Evolutionary conservation across 2,329 filamentous ascomycete species (phyloP).

Genomic region (Leptographium procerum): DNA sequence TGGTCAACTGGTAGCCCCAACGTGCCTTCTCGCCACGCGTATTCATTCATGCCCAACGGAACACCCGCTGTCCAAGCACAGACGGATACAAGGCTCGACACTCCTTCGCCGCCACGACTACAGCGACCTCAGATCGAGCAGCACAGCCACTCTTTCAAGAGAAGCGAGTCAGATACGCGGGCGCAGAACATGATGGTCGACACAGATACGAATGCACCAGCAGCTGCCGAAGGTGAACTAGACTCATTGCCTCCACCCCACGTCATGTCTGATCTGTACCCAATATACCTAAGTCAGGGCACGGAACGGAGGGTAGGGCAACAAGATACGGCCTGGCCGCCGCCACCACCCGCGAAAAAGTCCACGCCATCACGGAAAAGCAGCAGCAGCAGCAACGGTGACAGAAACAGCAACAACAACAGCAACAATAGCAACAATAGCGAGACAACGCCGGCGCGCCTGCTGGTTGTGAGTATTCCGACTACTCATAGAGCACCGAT

Average conservation of each 20-base stretch:
- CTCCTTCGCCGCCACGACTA: not conserved
- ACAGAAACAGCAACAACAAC: no score
- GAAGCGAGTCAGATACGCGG: not conserved
- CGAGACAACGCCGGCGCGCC: not conserved
- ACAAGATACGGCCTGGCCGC: not conserved
- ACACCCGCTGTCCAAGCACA: not conserved
- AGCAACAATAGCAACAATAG: not conserved
- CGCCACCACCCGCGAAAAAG: not conserved
- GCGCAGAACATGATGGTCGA: not conserved
- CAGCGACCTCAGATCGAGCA: not conserved
- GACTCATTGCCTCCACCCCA: not conserved
- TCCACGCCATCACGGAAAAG: not conserved
- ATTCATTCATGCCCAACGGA: not conserved
- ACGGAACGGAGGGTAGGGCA: not conserved
- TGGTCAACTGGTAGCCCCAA: not conserved
- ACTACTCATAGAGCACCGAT: not conserved
- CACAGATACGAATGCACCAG: not conserved
- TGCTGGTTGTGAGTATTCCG: not conserved
- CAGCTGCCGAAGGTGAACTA: not conserved
- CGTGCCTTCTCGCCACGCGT: not conserved
- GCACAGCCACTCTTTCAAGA: not conserved
- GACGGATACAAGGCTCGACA: not conserved
- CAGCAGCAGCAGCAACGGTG: not conserved
- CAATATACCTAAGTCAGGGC: not conserved
- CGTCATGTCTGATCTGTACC: conserved; percentile 8